Evolutionary conservation across 2,329 filamentous ascomycete species (phyloP).

Genomic region (Fusarium continuum): DNA sequence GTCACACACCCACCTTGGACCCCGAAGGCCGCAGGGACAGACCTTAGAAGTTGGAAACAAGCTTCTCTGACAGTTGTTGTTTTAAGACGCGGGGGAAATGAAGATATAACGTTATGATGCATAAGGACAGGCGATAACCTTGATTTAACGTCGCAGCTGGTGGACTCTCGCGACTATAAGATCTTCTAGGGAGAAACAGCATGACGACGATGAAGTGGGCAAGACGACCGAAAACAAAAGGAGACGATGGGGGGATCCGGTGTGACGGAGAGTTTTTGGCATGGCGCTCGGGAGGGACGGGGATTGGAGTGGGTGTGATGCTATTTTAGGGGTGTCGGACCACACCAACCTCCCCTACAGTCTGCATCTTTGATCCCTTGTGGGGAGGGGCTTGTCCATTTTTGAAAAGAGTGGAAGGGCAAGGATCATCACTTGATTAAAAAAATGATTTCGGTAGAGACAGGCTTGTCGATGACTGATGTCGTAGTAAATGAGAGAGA

Average conservation of each 20-base stretch:
- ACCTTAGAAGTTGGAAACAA: slow-evolving; percentile 5
- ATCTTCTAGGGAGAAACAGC: slow-evolving; percentile 18
- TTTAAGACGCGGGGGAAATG: slow-evolving; percentile 2
- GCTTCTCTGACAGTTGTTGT: slow-evolving; percentile 21
- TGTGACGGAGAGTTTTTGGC: slow-evolving; percentile 15
- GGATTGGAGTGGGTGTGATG: slow-evolving; percentile 13
- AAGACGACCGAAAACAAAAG: slow-evolving; percentile 6
- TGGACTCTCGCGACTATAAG: slow-evolving; percentile 20
- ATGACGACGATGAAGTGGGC: slow-evolving; percentile 31
- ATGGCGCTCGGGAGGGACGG: not conserved
- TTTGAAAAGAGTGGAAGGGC: not conserved
- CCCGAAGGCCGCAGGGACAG: slow-evolving; percentile 11
- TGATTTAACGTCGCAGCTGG: slow-evolving; percentile 1
- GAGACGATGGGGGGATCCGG: slow-evolving; percentile 1
- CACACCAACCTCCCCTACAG: slow-evolving; percentile 20
- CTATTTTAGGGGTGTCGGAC: slow-evolving; percentile 30
- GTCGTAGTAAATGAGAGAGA: no score
- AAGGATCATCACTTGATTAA: not conserved
- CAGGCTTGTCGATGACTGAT: not conserved
- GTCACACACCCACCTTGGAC: slow-evolving; percentile 9
- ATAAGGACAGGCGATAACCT: slow-evolving; percentile 2
- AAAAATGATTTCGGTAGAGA: slow-evolving; percentile 3
- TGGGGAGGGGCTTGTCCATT: not conserved
- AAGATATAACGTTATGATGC: not conserved
- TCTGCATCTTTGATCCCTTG: not conserved